Evolutionary conservation across 768 basidiomycete genomes (phyloP).

Genomic region (Dioszegia crocea): DNA sequence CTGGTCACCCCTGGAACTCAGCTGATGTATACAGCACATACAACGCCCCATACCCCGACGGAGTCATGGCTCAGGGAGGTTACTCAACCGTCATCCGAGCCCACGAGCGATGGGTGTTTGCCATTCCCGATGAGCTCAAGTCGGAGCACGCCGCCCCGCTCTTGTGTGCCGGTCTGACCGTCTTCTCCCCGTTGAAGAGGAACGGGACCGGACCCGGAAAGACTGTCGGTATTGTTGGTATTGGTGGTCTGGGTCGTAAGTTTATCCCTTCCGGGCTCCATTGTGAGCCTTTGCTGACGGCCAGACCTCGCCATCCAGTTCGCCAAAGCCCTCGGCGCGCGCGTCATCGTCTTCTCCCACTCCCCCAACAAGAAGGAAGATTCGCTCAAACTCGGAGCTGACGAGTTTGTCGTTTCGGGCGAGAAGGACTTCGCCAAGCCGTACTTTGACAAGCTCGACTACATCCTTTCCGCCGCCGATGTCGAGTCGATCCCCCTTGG

Average conservation of each 20-base stretch:
- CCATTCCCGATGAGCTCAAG: conserved; percentile 48
- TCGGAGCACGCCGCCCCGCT: conserved; percentile 48
- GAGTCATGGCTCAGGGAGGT: conserved; percentile 46
- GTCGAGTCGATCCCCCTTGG: conserved; percentile 53
- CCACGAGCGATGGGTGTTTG: conserved; percentile 49
- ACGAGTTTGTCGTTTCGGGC: conserved; percentile 40
- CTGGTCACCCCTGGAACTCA: not conserved
- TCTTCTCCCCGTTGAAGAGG: conserved; percentile 51
- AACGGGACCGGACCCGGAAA: conserved; percentile 61
- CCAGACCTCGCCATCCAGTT: conserved; percentile 51
- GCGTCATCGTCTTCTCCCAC: conserved; percentile 62
- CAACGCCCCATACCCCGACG: conserved; percentile 36
- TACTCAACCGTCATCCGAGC: conserved; percentile 49
- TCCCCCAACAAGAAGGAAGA: conserved; percentile 58
- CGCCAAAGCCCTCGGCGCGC: conserved; percentile 58
- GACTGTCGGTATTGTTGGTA: conserved; percentile 63
- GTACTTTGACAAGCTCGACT: conserved; percentile 49
- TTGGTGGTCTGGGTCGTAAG: conserved; percentile 58
- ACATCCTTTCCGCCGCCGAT: conserved; percentile 52
- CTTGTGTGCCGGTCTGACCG: conserved; percentile 51
- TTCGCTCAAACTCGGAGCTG: conserved; percentile 52
- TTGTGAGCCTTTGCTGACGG: not conserved
- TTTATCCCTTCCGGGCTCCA: not conserved
- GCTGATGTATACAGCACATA: conserved; percentile 34
- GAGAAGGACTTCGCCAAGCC: conserved; percentile 41